Evolutionary conservation across 2,329 filamentous ascomycete species (phyloP).

Genomic region (Pyrenophora teres): DNA sequence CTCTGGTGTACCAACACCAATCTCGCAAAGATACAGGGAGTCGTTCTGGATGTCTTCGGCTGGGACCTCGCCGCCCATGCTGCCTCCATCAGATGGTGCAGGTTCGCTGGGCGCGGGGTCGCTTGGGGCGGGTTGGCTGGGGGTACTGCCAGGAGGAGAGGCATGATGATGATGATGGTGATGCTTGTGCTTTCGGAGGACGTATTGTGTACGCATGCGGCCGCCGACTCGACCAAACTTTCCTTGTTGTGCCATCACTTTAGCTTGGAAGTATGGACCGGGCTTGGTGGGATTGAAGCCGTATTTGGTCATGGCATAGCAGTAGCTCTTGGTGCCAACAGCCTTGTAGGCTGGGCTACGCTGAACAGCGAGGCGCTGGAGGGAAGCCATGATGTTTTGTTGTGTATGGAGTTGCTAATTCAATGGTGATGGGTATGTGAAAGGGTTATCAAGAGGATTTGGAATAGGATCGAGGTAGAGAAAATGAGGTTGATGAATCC

Average conservation of each 20-base stretch:
- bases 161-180: constrained; percentile 1
- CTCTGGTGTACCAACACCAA: constrained; percentile 65
- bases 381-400: constrained; percentile 14
- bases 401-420: background rate
- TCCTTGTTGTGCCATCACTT: constrained; percentile 24
- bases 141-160: background rate
- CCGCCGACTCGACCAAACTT: constrained; percentile 29
- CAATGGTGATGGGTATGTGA: background rate
- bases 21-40: constrained; percentile 53
- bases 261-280: constrained; percentile 30
- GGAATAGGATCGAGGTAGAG: background rate
- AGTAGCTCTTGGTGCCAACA: constrained; percentile 23
- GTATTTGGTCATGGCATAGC: constrained; percentile 28
- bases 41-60: constrained; percentile 33
- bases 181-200: constrained; percentile 21
- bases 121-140: constrained; percentile 6
- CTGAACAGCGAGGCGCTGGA: constrained; percentile 24
- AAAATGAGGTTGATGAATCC: background rate
- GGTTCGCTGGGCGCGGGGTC: constrained; percentile 1
- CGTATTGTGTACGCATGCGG: constrained; percentile 28
- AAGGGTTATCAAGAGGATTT: background rate
- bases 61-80: constrained; percentile 20
- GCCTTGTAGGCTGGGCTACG: constrained; percentile 25
- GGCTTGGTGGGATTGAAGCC: constrained; percentile 34
- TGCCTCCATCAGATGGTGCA: background rate